Percentiles rank a stretch among this genome's conserved stretches.
These are phyloP conservation scores for Puccinia brachypodii DNA, from an alignment of 1,284 basidiomycete genomes.

Conservation along the genomic window DNA sequence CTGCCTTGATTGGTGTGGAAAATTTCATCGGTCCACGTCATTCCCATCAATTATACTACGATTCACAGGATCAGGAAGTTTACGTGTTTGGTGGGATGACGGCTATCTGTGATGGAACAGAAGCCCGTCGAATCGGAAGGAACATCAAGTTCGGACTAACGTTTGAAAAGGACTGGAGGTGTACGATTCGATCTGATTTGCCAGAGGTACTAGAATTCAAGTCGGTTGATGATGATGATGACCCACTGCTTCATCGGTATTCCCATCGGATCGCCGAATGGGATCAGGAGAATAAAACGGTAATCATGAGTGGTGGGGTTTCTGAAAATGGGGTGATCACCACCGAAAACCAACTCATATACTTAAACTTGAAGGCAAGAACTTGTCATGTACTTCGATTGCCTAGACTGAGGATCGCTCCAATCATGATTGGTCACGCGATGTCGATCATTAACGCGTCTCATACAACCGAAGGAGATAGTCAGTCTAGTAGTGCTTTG, in stretches of 20 bases:
- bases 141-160: slow-evolving; percentile 29
- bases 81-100: slow-evolving; percentile 41
- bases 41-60: slow-evolving; percentile 44
- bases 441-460: neutral
- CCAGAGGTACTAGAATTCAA: slow-evolving; percentile 4
- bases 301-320: slow-evolving; percentile 37
- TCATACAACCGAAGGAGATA: neutral
- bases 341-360: slow-evolving; percentile 24
- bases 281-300: slow-evolving; percentile 1
- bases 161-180: neutral
- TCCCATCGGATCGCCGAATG: slow-evolving; percentile 34
- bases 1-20: slow-evolving; percentile 2
- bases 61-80: neutral
- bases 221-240: neutral
- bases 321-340: slow-evolving; percentile 33
- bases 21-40: slow-evolving; percentile 32
- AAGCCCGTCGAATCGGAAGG: slow-evolving; percentile 2
- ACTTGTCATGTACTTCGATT: neutral
- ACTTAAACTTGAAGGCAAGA: slow-evolving; percentile 12
- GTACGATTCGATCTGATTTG: neutral
- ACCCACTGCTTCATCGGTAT: slow-evolving; percentile 27
- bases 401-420: neutral
- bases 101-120: neutral
- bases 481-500: neutral
- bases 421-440: slow-evolving; percentile 29